Percentiles rank a stretch among this genome's conserved stretches.
Conservation (phyloP, 2,329 filamentous ascomycete genomes). For the Microcyclosporella mali region DNA sequence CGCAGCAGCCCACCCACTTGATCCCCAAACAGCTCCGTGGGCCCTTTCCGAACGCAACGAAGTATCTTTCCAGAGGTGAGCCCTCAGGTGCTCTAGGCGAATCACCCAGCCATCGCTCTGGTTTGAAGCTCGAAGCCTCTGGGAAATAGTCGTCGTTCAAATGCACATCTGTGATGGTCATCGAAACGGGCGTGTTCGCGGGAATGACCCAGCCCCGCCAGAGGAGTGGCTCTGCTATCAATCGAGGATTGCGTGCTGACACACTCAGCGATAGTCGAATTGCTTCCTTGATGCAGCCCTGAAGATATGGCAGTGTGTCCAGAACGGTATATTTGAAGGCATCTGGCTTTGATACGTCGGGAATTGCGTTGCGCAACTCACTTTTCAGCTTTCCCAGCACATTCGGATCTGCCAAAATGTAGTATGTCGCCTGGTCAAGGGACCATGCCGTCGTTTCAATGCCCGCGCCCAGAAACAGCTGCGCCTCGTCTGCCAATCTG, state of each 20-base stretch:
- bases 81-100: slow-evolving; percentile 15
- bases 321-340: slow-evolving; percentile 13
- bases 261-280: slow-evolving; percentile 15
- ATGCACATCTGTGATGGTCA: slow-evolving; percentile 31
- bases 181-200: slow-evolving; percentile 25
- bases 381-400: slow-evolving; percentile 14
- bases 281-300: slow-evolving; percentile 17
- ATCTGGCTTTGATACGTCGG: slow-evolving; percentile 5
- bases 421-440: slow-evolving; percentile 17
- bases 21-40: slow-evolving; percentile 28
- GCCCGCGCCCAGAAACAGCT: slow-evolving; percentile 21
- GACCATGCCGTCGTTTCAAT: slow-evolving; percentile 20
- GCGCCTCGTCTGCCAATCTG: slow-evolving; percentile 21
- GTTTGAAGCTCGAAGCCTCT: slow-evolving; percentile 26
- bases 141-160: slow-evolving; percentile 30
- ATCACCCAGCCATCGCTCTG: slow-evolving; percentile 32
- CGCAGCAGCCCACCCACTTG: slow-evolving; percentile 12
- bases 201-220: slow-evolving; percentile 18
- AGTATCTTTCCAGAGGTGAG: slow-evolving; percentile 26
- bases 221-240: slow-evolving; percentile 14
- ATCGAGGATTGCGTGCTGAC: slow-evolving; percentile 16
- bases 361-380: slow-evolving; percentile 24
- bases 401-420: slow-evolving; percentile 15
- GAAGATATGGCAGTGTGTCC: slow-evolving; percentile 20
- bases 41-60: slow-evolving; percentile 35